phyloP scores from a whole-genome alignment of 371 early-diverging fungal genomes.

The Actinomortierella ambigua region DNA sequence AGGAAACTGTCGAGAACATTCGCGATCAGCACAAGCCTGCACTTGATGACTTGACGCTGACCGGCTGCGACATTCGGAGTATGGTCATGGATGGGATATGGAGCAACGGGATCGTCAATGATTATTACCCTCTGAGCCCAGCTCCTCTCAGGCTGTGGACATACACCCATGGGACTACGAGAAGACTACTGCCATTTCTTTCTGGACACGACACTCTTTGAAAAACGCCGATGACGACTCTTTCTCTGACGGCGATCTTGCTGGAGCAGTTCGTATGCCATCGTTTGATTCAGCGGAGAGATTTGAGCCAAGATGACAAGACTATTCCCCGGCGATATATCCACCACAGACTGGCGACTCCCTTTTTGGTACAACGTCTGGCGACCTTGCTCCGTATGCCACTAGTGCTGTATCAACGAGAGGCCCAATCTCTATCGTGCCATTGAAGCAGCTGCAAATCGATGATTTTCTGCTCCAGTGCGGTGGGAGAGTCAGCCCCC shows the following conservation, averaged over 20 bases:
- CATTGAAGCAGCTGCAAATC: slow-evolving; percentile 4
- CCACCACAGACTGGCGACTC: slow-evolving; percentile 3
- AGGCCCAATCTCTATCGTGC: slow-evolving; percentile 1
- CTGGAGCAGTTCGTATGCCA: slow-evolving; percentile 1
- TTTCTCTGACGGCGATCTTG: slow-evolving; percentile 6
- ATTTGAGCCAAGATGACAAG: slow-evolving; percentile 3
- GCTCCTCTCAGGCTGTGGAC: slow-evolving; percentile 2
- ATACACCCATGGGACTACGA: slow-evolving; percentile 4
- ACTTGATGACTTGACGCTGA: neutral
- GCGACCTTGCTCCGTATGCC: slow-evolving; percentile 5
- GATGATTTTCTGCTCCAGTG: slow-evolving; percentile 7
- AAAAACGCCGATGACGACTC: slow-evolving; percentile 7
- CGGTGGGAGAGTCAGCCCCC: slow-evolving; percentile 7
- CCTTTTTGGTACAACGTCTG: slow-evolving; percentile 2
- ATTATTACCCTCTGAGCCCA: slow-evolving; percentile 1
- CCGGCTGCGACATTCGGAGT: slow-evolving; percentile 6
- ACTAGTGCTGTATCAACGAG: slow-evolving; percentile 4
- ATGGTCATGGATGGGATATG: slow-evolving; percentile 7
- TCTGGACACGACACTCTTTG: slow-evolving; percentile 6
- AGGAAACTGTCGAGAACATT: neutral
- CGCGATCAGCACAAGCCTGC: neutral
- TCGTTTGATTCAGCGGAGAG: slow-evolving; percentile 9
- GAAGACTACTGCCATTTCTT: slow-evolving; percentile 4
- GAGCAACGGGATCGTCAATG: neutral
- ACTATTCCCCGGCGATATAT: neutral